A percentile compares a stretch with the other conserved stretches of the same genome.
These are phyloP conservation scores for Exsudoporus frostii DNA, from an alignment of 768 basidiomycete species.

Conservation along the genomic window DNA sequence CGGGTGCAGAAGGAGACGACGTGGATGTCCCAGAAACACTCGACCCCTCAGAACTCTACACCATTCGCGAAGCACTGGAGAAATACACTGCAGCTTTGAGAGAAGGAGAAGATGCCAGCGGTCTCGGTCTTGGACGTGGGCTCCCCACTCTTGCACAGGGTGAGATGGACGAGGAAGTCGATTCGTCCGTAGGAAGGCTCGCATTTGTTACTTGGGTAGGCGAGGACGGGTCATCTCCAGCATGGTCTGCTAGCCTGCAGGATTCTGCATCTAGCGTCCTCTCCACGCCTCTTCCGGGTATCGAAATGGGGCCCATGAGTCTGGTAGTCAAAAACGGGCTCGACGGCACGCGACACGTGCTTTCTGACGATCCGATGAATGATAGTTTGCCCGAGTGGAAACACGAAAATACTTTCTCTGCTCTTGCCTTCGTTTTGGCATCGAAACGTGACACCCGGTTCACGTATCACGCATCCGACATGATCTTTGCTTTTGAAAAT, in stretches of 20 bases:
- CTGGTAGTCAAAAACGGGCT: conserved; percentile 69
- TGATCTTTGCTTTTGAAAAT: conserved; percentile 82
- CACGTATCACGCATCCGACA: conserved; percentile 63
- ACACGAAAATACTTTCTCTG: conserved; percentile 82
- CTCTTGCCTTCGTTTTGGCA: conserved; percentile 89
- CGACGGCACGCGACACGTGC: conserved; percentile 64
- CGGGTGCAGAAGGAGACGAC: conserved; percentile 38
- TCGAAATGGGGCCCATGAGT: conserved; percentile 28
- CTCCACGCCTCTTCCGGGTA: conserved; percentile 69
- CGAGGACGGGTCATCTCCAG: conserved; percentile 44
- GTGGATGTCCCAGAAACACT: conserved; percentile 84
- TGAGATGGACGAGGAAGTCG: conserved; percentile 90
- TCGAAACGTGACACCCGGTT: conserved; percentile 90
- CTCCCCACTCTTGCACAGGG: conserved; percentile 82
- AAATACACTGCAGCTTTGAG: conserved; percentile 74
- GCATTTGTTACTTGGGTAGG: conserved; percentile 67
- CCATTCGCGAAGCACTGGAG: conserved; percentile 77
- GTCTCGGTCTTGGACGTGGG: conserved; percentile 61
- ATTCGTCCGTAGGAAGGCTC: conserved; percentile 64
- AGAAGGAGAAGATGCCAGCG: conserved; percentile 56
- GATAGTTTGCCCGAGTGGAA: conserved; percentile 48
- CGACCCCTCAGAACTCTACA: conserved; percentile 76
- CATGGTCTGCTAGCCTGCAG: conserved; percentile 38
- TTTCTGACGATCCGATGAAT: conserved; percentile 30
- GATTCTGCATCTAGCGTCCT: conserved; percentile 49